Evolutionary conservation across 805 yeast species (phyloP).

Genomic region (Wickerhamiella spandovensis): DNA sequence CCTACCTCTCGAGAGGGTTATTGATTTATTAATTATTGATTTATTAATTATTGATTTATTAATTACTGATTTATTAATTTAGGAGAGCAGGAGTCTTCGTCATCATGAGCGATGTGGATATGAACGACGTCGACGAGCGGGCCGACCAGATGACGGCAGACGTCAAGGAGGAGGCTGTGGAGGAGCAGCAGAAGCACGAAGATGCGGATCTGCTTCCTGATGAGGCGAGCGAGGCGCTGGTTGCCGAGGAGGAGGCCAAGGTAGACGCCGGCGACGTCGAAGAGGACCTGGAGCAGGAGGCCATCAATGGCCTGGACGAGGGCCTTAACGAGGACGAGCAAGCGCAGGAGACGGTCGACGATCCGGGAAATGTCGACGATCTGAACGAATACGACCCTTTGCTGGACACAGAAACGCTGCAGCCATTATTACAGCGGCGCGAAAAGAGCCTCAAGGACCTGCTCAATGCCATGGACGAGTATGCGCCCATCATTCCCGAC

Average conservation of each 20-base stretch:
- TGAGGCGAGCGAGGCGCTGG: neutral
- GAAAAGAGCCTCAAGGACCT: slow-evolving; percentile 49
- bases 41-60: too few species aligned
- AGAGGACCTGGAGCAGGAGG: neutral
- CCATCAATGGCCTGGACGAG: neutral
- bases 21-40: too few species aligned
- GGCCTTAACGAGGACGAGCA: neutral
- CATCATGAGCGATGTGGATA: slow-evolving; percentile 1
- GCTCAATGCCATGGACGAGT: slow-evolving; percentile 79
- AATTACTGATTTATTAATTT: too few species aligned
- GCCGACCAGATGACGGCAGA: neutral
- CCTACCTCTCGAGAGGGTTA: too few species aligned
- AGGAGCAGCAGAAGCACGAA: neutral
- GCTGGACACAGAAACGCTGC: slow-evolving; percentile 13
- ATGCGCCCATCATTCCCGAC: slow-evolving; percentile 92
- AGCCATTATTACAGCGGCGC: slow-evolving; percentile 19
- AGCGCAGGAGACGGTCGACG: neutral
- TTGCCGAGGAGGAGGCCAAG: neutral
- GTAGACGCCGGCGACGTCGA: neutral
- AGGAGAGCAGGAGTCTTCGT: neutral
- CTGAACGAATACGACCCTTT: slow-evolving; percentile 10
- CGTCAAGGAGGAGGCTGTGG: neutral
- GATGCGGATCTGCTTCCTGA: neutral
- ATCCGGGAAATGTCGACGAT: slow-evolving; percentile 1
- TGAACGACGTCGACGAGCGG: slow-evolving; percentile 1